A percentile compares a stretch with the other conserved stretches of the same genome.
phyloP scores from a whole-genome alignment of 1,284 basidiomycete genomes.

The Naganishia albida region DNA sequence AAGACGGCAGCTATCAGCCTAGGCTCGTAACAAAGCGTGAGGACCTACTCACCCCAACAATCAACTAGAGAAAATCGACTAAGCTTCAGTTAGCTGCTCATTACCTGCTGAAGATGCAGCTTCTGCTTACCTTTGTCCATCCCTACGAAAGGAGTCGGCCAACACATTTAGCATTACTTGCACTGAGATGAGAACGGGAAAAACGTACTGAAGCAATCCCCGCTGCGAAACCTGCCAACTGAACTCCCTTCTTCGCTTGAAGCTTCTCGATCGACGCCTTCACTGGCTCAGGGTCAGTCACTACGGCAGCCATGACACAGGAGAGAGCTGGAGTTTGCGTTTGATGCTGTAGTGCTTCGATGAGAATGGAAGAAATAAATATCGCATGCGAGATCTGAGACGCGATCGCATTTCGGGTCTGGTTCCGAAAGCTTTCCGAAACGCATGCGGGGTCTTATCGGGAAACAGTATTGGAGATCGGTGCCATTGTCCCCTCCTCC shows the following conservation, averaged over 20 bases:
- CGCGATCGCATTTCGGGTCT: not conserved
- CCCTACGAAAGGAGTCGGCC: slow-evolving; percentile 14
- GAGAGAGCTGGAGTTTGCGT: no score
- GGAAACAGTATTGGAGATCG: no score
- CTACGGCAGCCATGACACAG: no score
- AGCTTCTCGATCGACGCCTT: slow-evolving; percentile 8
- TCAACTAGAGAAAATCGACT: slow-evolving; percentile 14
- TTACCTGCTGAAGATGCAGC: no score
- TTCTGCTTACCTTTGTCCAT: slow-evolving; percentile 32
- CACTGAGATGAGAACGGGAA: no score
- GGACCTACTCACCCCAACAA: slow-evolving; percentile 26
- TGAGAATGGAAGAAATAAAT: not conserved
- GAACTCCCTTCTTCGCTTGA: slow-evolving; percentile 19
- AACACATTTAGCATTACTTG: not conserved
- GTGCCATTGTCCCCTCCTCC: no score
- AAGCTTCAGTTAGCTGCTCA: not conserved
- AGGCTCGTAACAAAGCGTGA: no score
- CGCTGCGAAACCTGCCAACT: slow-evolving; percentile 33
- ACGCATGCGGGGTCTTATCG: not conserved
- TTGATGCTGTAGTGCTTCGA: no score
- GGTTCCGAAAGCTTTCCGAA: not conserved
- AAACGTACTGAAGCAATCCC: slow-evolving; percentile 31
- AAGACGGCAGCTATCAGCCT: not conserved
- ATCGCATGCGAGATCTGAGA: not conserved
- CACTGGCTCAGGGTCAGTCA: slow-evolving; percentile 1